Evolutionary conservation across 2,329 filamentous ascomycete species (phyloP).

Genomic region (Aspergillus sp.): DNA sequence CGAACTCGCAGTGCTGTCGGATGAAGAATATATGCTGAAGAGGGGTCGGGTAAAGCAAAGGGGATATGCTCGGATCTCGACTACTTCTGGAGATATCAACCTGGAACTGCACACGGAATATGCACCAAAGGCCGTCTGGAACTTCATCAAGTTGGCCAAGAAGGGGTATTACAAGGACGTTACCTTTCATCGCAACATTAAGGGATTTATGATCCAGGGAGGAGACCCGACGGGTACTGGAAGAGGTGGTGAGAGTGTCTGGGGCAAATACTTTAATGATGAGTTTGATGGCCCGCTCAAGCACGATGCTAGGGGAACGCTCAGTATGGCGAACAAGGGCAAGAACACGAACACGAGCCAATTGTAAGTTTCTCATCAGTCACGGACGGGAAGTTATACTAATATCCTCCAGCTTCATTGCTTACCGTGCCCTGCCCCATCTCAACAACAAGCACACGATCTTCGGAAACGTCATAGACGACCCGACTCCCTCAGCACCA

Average conservation of each 20-base stretch:
- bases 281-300: constrained; percentile 87
- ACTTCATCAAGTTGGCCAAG: constrained; percentile 86
- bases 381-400: background rate
- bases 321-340: constrained; percentile 98
- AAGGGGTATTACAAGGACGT: constrained; percentile 88
- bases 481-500: constrained; percentile 48
- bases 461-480: constrained; percentile 84
- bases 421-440: constrained; percentile 82
- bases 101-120: constrained; percentile 89
- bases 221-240: constrained; percentile 93
- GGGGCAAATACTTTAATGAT: constrained; percentile 93
- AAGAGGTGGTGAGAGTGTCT: constrained; percentile 84
- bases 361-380: constrained; percentile 54
- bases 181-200: constrained; percentile 89
- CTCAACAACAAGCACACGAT: constrained; percentile 97
- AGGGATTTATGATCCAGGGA: constrained; percentile 96
- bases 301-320: constrained; percentile 78
- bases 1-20: constrained; percentile 81
- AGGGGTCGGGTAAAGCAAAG: constrained; percentile 86
- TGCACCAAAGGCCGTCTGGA: constrained; percentile 94
- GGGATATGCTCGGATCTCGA: constrained; percentile 88
- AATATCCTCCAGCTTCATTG: constrained; percentile 69
- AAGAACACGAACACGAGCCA: constrained; percentile 97
- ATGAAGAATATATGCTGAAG: constrained; percentile 96
- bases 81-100: constrained; percentile 81